Evolutionary conservation across 495 filamentous ascomycete species (phyloP).

Genomic region (Xylaria nigripes): DNA sequence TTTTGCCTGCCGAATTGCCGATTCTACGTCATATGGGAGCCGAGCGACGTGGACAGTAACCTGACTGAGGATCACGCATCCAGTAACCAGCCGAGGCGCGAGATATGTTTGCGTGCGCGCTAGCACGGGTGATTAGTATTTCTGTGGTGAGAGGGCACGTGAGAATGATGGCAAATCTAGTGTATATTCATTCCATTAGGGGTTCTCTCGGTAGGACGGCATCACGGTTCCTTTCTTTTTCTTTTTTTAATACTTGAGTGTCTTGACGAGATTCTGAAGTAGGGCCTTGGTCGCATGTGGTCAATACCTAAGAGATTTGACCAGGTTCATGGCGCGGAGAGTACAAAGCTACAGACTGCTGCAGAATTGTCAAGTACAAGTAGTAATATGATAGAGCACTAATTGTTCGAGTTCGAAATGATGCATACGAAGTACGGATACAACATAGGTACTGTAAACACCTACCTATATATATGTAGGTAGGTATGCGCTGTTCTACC

Average conservation of each 20-base stretch:
- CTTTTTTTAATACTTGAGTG: slow-evolving; percentile 27
- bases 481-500: too few species aligned
- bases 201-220: slow-evolving; percentile 27
- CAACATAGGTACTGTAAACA: neutral
- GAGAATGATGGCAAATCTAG: slow-evolving; percentile 21
- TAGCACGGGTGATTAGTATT: slow-evolving; percentile 3
- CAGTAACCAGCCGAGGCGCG: neutral
- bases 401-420: slow-evolving; percentile 13
- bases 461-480: neutral
- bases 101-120: neutral
- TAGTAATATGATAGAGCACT: slow-evolving; percentile 28
- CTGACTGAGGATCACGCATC: neutral
- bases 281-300: slow-evolving; percentile 7
- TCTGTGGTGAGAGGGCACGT: neutral
- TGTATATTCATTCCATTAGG: slow-evolving; percentile 33
- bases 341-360: slow-evolving; percentile 16
- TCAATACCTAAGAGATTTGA: slow-evolving; percentile 4
- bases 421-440: neutral
- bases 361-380: slow-evolving; percentile 17
- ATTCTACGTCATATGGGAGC: neutral
- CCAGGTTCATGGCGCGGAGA: neutral
- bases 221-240: slow-evolving; percentile 26
- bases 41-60: neutral
- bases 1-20: neutral
- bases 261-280: slow-evolving; percentile 16